Percentiles rank a stretch among this genome's conserved stretches.
These are phyloP conservation scores for Solanum habrochaites DNA, from an alignment of 257 asterid species.

Conservation along the genomic window DNA sequence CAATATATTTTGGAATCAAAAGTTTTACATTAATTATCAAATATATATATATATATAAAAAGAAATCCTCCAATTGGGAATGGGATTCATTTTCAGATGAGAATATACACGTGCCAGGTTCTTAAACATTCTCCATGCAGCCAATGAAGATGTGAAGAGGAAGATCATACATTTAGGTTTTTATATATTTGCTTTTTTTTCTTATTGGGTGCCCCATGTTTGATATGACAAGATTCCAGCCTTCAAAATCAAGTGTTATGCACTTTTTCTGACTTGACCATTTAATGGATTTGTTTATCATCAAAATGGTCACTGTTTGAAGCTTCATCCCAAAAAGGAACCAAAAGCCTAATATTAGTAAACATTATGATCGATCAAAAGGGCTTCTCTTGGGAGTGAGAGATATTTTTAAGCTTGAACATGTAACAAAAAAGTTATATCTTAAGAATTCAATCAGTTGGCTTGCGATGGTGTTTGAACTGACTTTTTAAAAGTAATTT, in stretches of 20 bases:
- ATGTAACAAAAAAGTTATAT: neutral
- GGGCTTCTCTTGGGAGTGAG: neutral
- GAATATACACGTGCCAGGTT: constrained; percentile 33
- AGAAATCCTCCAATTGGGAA: constrained; percentile 17
- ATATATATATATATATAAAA: no score
- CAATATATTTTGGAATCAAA: constrained; percentile 5
- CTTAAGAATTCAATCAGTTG: neutral
- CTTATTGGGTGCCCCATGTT: constrained; percentile 1
- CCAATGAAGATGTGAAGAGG: constrained; percentile 28
- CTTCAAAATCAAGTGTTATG: constrained; percentile 27
- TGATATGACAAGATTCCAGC: constrained; percentile 71
- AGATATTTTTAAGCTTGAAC: neutral
- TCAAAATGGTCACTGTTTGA: neutral
- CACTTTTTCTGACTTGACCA: constrained; percentile 8
- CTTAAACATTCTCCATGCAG: constrained; percentile 6
- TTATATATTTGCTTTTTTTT: constrained; percentile 3
- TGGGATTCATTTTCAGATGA: neutral
- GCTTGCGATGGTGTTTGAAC: neutral
- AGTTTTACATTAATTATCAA: neutral
- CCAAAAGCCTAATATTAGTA: neutral
- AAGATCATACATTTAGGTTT: neutral
- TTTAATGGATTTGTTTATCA: neutral
- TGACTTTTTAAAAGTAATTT: neutral
- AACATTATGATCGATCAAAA: neutral
- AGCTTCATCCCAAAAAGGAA: neutral